Base-by-base conservation (phyloP, 768 basidiomycete species). In the Kwoniella sp. region DNA sequence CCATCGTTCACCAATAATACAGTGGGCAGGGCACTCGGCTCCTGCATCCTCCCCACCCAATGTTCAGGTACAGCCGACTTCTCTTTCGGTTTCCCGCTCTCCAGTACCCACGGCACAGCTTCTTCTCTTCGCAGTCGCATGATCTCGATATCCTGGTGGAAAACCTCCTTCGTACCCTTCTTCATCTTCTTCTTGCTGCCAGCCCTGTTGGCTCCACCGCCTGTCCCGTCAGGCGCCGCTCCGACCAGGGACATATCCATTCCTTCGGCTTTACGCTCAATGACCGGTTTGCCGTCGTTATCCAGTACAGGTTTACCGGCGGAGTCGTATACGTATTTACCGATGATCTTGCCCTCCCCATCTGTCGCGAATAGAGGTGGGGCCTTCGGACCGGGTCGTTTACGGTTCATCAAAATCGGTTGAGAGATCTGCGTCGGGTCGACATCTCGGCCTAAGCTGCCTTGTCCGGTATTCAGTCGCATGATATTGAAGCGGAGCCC, bases 41-140 rank as follows among this genome's bases (percentile, higher is more conserved):
- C 73, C 26, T 65, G 53, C 61, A 75, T 72, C 48, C 73, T 68
- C n/a, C 76, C 76, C 0, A 77, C 74, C 76, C 76, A 77, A 34
- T 71, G 61, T 62, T 77, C 76, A 4, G 71, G 73, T 37, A 61
- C 23, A 25, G 58, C 59, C 30, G 37, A 28, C 56, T 63, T 62
- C 34, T 48, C 58, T 26, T 28, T 64, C 48, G 72, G 70, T 37
- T 61, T 71, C 12, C 63, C 68, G 25, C 61, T 57, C 57, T 77
- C 76, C 34, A 77, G 48, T 7, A 77, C 57, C 76, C 76, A 77
- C 12, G 75, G 75, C 26, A 50, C 37, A 23, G 72, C 70, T 58
- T 77, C 76, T 47, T 77, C 76, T 38, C 75, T 55, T 37, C 70
- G 61, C 12, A 77, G 34, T 25, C 72, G 45, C 53, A 77, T 75